Base-by-base conservation (phyloP, 2,329 filamentous ascomycete species). In the Cladophialophora carrionii region DNA sequence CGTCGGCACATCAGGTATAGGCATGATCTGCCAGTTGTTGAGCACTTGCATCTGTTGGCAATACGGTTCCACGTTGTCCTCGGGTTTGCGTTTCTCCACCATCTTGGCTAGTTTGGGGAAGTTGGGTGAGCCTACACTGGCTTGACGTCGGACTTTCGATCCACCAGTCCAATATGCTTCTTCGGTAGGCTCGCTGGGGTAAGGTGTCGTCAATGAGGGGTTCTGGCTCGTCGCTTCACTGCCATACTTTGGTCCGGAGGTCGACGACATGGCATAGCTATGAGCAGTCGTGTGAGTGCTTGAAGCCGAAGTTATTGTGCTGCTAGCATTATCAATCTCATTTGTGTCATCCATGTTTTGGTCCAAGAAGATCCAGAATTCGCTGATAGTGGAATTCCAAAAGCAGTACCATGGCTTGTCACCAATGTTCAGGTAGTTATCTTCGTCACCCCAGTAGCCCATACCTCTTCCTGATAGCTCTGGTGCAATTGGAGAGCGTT, bases 331-430 rank as follows among this genome's bases (percentile, higher is more conserved):
- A 17, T 72, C 63, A 46, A 68, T 66, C 29, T 32, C 43, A 9
- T 10, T 22, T 17, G 52, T 32, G 26, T 70, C 74, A 3, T 78
- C 76, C 14, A 82, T 78, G 55, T 84, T 78, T 73, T 85, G 76
- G 61, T 85, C 82, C 60, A 86, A 79, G 71, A 89, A 90, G 54
- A 90, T 82, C 75, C 89, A 90, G 43, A 85, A 84, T 74, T 90
- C 88, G 57, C 90, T 80, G 60, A 86, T 80, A 0, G 88, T 90
- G 14, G 80, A 78, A 72, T 90, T 90, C 87, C 87, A 90, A 73
- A 84, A 85, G 74, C 88, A 90, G 71, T 86, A 88, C 87, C 87
- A 90, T 2, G 87, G 87, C 73, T 81, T 82, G 41, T 89, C 85
- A 8, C 85, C 85, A n/a, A 82, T 79, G 62, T 78, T 73, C 10